phyloP scores from a whole-genome alignment of 2,329 filamentous ascomycete genomes.

The Cladorrhinum sp. region DNA sequence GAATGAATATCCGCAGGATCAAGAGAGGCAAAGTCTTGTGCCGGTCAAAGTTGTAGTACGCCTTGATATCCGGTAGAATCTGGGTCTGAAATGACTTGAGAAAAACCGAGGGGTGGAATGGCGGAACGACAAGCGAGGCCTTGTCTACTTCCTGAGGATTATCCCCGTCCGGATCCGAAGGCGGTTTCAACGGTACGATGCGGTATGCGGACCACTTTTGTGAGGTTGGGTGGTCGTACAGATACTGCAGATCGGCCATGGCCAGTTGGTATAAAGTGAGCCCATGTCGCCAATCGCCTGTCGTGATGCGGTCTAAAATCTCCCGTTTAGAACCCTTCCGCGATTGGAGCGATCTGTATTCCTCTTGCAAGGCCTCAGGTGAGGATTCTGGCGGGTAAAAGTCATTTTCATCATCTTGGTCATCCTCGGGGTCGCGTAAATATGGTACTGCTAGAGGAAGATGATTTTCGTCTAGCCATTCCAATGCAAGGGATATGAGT shows the following conservation, averaged over 20 bases:
- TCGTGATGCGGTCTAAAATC: constrained; percentile 59
- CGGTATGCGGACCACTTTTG: constrained; percentile 64
- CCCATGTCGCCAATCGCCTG: constrained; percentile 67
- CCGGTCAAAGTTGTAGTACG: constrained; percentile 77
- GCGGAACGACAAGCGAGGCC: constrained; percentile 55
- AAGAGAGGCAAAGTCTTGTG: constrained; percentile 66
- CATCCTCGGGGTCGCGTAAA: constrained; percentile 47
- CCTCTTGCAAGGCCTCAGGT: constrained; percentile 62
- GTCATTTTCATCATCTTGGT: constrained; percentile 59
- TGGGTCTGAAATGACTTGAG: constrained; percentile 71
- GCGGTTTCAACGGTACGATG: constrained; percentile 51
- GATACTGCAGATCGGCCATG: constrained; percentile 65
- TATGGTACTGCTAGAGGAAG: constrained; percentile 58
- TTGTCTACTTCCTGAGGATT: constrained; percentile 42
- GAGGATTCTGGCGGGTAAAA: constrained; percentile 67
- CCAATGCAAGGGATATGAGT: constrained; percentile 67
- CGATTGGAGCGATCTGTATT: constrained; percentile 59
- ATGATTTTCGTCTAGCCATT: constrained; percentile 73
- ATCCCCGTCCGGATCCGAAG: constrained; percentile 37
- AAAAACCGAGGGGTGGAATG: constrained; percentile 79
- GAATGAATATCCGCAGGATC: constrained; percentile 73
- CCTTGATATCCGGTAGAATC: constrained; percentile 74
- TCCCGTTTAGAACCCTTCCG: constrained; percentile 62
- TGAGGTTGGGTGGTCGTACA: constrained; percentile 62
- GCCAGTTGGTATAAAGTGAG: constrained; percentile 64